Conservation (phyloP, 2,329 filamentous ascomycete species). For the Colletotrichum shisoi region DNA sequence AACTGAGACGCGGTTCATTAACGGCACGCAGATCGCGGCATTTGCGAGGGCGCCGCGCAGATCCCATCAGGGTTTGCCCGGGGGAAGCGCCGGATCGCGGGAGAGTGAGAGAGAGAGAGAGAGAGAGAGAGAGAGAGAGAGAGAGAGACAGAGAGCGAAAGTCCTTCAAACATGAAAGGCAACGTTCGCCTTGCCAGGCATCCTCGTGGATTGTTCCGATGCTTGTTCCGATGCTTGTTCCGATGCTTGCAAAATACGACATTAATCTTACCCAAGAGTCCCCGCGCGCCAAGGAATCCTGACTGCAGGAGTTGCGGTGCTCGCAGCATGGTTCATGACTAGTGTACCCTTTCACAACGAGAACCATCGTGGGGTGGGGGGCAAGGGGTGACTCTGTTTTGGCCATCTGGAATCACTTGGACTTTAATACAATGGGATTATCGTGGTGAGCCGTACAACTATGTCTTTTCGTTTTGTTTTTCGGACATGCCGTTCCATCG, state of each 20-base stretch:
- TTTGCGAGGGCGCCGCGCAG: conserved; percentile 21
- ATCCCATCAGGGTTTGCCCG: conserved; percentile 24
- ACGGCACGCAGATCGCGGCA: conserved; percentile 29
- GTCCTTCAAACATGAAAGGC: not conserved
- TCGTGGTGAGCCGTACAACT: not conserved
- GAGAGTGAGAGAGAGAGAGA: not conserved
- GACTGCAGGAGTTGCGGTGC: conserved; percentile 14
- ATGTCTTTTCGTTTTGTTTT: not conserved
- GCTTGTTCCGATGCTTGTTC: not conserved
- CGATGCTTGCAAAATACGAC: conserved; percentile 23
- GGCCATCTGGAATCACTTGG: conserved; percentile 1
- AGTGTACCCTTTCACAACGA: conserved; percentile 10
- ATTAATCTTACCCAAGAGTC: conserved; percentile 27
- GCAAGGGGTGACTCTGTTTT: not conserved
- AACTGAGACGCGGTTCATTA: conserved; percentile 26
- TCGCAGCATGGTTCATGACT: conserved; percentile 37
- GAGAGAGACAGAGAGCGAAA: too few species aligned
- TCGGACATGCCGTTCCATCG: too few species aligned
- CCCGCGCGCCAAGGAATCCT: conserved; percentile 14
- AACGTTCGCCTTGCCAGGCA: conserved; percentile 25
- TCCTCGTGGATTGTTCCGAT: not conserved
- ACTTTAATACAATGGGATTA: not conserved
- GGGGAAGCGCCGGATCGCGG: conserved; percentile 4
- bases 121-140: not conserved
- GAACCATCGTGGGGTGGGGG: not conserved